These are phyloP conservation scores for Colletotrichum tanaceti DNA, from an alignment of 2,329 filamentous ascomycete genomes.

Conservation along the genomic window DNA sequence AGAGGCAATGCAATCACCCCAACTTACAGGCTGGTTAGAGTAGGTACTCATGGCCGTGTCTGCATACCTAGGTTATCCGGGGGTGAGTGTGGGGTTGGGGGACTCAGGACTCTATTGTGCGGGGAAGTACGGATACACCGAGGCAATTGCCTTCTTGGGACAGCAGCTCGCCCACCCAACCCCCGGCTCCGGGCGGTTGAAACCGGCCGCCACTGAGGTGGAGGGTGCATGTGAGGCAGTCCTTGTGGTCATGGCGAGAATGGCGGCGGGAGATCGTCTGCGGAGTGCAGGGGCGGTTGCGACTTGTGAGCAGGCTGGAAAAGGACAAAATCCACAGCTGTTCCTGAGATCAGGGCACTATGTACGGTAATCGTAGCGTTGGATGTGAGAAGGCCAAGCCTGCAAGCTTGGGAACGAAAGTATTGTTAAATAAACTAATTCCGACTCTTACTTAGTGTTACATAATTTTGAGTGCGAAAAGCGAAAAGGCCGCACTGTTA, in stretches of 20 bases:
- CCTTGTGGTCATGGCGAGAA: not conserved
- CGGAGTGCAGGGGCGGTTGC: no score
- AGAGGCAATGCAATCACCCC: not conserved
- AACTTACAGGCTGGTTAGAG: conserved; percentile 23
- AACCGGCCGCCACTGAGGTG: conserved; percentile 19
- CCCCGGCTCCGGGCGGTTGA: conserved; percentile 27
- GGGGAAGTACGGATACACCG: conserved; percentile 49
- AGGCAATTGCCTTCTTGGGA: conserved; percentile 50
- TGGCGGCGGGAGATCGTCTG: no score
- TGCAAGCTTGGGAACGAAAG: no score
- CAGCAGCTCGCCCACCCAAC: conserved; percentile 44
- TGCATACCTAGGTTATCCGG: conserved; percentile 43
- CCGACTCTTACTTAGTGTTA: no score
- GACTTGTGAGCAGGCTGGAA: no score
- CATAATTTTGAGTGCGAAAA: no score
- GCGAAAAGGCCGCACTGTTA: conserved; percentile 25
- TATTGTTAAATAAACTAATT: no score
- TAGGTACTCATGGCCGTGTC: conserved; percentile 45
- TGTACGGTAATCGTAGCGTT: no score
- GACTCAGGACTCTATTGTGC: conserved; percentile 44
- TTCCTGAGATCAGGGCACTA: no score
- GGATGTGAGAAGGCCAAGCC: no score
- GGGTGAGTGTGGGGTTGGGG: conserved; percentile 37
- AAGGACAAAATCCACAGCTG: no score
- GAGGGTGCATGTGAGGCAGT: conserved; percentile 22